A percentile compares a stretch with the other conserved stretches of the same genome.
Conservation (phyloP, 305 asterid genomes). For the Solanum hybrid region DNA sequence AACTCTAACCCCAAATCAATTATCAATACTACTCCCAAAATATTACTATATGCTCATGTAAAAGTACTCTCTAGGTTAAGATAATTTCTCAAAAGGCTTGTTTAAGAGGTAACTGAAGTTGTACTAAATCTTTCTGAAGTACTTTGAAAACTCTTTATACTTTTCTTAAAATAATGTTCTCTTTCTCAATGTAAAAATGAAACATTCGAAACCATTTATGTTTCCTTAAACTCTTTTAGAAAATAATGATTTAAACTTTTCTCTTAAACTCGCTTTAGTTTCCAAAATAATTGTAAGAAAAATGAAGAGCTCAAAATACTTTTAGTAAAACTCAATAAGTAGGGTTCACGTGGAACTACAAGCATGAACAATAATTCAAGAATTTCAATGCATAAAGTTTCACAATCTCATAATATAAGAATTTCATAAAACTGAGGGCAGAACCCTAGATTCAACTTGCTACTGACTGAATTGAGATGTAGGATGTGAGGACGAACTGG, state of each 20-base stretch:
- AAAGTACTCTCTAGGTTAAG: too few relatives aligned
- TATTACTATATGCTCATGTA: too few relatives aligned
- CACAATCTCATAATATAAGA: neutral
- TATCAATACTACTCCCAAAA: neutral
- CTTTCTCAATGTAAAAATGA: too few relatives aligned
- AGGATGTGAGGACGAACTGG: neutral
- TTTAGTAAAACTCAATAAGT: too few relatives aligned
- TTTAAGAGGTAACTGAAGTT: neutral
- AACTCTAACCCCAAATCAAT: neutral
- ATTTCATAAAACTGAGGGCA: neutral
- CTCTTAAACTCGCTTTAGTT: too few relatives aligned
- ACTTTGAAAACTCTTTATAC: neutral
- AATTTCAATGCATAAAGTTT: neutral
- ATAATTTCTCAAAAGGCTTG: too few relatives aligned
- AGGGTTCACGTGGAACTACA: neutral
- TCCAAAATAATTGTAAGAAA: too few relatives aligned
- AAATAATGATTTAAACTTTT: too few relatives aligned
- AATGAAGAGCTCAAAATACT: too few relatives aligned
- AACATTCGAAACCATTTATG: too few relatives aligned
- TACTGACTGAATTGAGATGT: neutral
- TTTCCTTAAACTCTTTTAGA: too few relatives aligned
- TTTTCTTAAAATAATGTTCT: too few relatives aligned
- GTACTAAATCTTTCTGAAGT: neutral
- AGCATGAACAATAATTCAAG: neutral
- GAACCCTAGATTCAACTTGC: neutral